Evolutionary conservation across 129 eudicot species (phyloP).

Genomic region (Calendula officinalis): DNA sequence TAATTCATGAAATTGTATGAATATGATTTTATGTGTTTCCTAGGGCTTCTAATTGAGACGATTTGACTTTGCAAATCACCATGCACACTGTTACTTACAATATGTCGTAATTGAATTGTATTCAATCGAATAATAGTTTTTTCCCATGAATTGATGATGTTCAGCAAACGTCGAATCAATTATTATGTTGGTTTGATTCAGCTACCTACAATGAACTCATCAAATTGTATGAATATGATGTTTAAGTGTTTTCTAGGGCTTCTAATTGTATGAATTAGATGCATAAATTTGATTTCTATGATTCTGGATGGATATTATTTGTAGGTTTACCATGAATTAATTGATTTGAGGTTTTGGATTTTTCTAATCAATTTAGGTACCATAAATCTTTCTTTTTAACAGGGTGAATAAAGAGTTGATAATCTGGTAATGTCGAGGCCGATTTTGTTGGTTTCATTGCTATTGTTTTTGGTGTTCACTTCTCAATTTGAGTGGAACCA

Average conservation of each 20-base stretch:
- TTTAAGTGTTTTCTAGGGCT: too few species aligned
- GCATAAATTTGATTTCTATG: background rate
- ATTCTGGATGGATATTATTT: constrained; percentile 1
- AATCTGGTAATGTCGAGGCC: constrained; percentile 38
- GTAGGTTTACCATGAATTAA: constrained; percentile 10
- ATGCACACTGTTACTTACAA: background rate
- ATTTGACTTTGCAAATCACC: background rate
- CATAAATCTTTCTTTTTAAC: background rate
- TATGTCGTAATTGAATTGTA: too few species aligned
- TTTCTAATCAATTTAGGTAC: background rate
- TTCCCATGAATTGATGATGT: too few species aligned
- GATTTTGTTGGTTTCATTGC: constrained; percentile 31
- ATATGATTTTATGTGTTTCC: constrained; percentile 2
- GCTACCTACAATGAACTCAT: too few species aligned
- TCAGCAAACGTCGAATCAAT: too few species aligned
- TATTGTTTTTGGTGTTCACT: constrained; percentile 36
- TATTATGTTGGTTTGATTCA: too few species aligned
- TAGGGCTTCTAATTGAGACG: constrained; percentile 20
- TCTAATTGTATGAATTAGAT: background rate
- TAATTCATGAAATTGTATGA: background rate
- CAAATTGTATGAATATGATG: too few species aligned
- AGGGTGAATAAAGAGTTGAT: constrained; percentile 15
- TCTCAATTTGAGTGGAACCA: constrained; percentile 48
- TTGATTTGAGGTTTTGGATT: background rate
- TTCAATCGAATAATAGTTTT: too few species aligned